A percentile compares a stretch with the other conserved stretches of the same genome.
phyloP scores from a whole-genome alignment of 2,329 filamentous ascomycete genomes.

The Thermoascus crustaceus region DNA sequence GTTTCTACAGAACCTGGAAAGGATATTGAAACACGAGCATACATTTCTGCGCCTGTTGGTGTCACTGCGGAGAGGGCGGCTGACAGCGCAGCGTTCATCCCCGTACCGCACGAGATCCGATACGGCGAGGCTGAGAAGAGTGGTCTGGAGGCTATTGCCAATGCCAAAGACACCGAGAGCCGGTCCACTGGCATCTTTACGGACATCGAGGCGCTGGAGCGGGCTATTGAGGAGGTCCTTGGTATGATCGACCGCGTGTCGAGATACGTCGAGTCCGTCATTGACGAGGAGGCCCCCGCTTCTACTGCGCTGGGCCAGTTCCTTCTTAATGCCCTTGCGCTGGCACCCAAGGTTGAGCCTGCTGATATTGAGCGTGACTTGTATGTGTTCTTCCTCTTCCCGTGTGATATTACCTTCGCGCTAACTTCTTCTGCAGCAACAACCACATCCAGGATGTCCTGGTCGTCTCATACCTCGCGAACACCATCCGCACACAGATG shows the following conservation, averaged over 20 bases:
- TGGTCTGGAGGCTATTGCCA: constrained; percentile 73
- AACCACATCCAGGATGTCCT: constrained; percentile 99
- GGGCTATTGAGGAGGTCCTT: constrained; percentile 77
- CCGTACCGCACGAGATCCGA: constrained; percentile 88
- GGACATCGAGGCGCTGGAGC: constrained; percentile 83
- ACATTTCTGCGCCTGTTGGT: constrained; percentile 91
- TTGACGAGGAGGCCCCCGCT: constrained; percentile 79
- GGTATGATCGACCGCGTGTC: constrained; percentile 84
- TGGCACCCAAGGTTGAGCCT: constrained; percentile 89
- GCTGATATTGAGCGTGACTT: constrained; percentile 93
- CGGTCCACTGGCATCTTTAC: constrained; percentile 66
- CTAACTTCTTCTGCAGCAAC: constrained; percentile 53
- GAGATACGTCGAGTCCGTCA: constrained; percentile 84
- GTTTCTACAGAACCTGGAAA: constrained; percentile 82
- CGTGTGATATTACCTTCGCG: constrained; percentile 8
- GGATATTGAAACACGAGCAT: constrained; percentile 83
- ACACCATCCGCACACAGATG: constrained; percentile 98
- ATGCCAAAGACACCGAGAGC: constrained; percentile 70
- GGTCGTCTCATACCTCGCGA: constrained; percentile 95
- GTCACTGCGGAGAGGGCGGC: constrained; percentile 90
- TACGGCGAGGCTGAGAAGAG: constrained; percentile 73
- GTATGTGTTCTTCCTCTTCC: constrained; percentile 36
- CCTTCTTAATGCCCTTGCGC: constrained; percentile 82
- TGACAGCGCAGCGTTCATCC: constrained; percentile 95
- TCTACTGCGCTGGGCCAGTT: constrained; percentile 90